These are phyloP conservation scores for Claviceps sp. DNA, from an alignment of 2,329 filamentous ascomycete genomes.

Conservation along the genomic window DNA sequence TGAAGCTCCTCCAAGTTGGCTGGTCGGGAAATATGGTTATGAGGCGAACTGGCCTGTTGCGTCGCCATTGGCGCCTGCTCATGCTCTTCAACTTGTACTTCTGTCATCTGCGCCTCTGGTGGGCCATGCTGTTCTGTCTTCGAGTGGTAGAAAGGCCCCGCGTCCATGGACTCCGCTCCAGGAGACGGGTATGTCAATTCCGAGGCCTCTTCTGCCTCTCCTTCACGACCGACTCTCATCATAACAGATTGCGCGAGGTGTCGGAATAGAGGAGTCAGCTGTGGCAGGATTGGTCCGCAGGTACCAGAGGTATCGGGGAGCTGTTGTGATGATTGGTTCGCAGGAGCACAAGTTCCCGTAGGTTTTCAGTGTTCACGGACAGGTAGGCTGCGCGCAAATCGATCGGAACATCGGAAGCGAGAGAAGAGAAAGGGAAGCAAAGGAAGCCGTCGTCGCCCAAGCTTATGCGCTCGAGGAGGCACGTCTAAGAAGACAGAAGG, in stretches of 20 bases:
- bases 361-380: too few species aligned
- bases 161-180: constrained; percentile 28
- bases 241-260: constrained; percentile 1
- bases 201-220: constrained; percentile 21
- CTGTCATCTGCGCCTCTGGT: constrained; percentile 14
- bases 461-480: constrained; percentile 2
- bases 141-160: constrained; percentile 30
- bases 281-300: background rate
- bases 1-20: constrained; percentile 43
- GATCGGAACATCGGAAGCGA: background rate
- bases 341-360: background rate
- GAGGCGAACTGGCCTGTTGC: constrained; percentile 24
- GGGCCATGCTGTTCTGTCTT: constrained; percentile 19
- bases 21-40: constrained; percentile 28
- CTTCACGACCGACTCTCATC: constrained; percentile 23
- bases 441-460: background rate
- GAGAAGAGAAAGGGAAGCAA: background rate
- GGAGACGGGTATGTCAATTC: constrained; percentile 34
- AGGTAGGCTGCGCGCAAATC: too few species aligned
- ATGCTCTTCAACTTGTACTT: constrained; percentile 18
- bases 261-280: too few species aligned
- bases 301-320: background rate
- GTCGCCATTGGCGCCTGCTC: constrained; percentile 16
- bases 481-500: constrained; percentile 7
- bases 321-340: background rate